Evolutionary conservation across 1,284 basidiomycete genomes (phyloP).

Genomic region (Trametes sp.): DNA sequence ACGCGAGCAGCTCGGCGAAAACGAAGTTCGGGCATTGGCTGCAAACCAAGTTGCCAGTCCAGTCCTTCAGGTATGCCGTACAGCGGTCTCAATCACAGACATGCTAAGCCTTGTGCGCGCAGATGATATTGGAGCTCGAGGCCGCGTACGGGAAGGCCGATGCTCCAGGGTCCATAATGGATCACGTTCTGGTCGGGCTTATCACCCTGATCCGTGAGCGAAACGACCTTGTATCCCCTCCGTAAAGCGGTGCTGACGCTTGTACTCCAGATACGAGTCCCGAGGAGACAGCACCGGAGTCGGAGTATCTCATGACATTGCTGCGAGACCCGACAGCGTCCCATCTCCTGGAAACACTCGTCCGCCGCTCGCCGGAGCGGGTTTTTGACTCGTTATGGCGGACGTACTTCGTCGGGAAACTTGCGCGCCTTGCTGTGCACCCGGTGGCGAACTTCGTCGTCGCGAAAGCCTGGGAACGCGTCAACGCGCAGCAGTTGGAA

Average conservation of each 20-base stretch:
- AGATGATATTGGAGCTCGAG: slow-evolving; percentile 86
- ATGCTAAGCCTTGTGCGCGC: neutral
- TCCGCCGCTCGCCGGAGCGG: slow-evolving; percentile 64
- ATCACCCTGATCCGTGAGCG: slow-evolving; percentile 70
- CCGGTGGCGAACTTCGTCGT: slow-evolving; percentile 94
- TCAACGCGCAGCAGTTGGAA: slow-evolving; percentile 61
- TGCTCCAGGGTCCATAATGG: slow-evolving; percentile 78
- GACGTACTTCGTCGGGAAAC: slow-evolving; percentile 77
- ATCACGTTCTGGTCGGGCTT: slow-evolving; percentile 82
- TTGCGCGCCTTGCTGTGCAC: slow-evolving; percentile 78
- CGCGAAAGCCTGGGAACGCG: slow-evolving; percentile 75
- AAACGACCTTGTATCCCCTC: neutral
- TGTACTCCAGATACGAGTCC: slow-evolving; percentile 46
- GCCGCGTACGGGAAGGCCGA: slow-evolving; percentile 67
- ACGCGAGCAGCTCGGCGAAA: slow-evolving; percentile 62
- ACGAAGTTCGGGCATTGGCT: slow-evolving; percentile 85
- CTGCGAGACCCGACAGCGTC: slow-evolving; percentile 88
- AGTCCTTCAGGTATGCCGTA: slow-evolving; percentile 69
- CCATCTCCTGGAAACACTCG: slow-evolving; percentile 84
- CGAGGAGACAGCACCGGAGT: slow-evolving; percentile 49
- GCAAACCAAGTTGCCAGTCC: slow-evolving; percentile 86
- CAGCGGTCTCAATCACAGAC: neutral
- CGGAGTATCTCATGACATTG: slow-evolving; percentile 82
- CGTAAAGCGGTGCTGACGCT: neutral
- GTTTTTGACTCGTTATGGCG: slow-evolving; percentile 78